Percentiles rank a stretch among this genome's conserved stretches.
These are phyloP conservation scores for Mortierella sp. DNA, from an alignment of 371 early-diverging fungal species.

Conservation along the genomic window DNA sequence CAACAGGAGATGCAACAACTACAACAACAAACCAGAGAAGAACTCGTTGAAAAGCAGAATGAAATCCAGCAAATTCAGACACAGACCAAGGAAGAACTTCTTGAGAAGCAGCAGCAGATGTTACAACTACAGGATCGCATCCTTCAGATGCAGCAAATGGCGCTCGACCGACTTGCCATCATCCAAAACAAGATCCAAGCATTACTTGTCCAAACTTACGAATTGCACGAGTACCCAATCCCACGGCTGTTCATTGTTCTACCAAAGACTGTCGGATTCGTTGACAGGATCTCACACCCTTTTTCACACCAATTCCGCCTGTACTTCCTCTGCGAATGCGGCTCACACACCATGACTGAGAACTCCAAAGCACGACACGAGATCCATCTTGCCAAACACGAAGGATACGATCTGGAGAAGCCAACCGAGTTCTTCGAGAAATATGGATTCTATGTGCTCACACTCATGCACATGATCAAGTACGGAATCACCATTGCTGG, in stretches of 20 bases:
- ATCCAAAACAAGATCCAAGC: constrained; percentile 1
- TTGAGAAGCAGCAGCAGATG: no score
- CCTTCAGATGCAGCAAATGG: background rate
- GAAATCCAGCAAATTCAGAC: no score
- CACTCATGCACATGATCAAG: background rate
- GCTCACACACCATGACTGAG: constrained; percentile 9
- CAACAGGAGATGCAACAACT: no score
- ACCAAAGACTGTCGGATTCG: background rate
- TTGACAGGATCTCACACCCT: background rate
- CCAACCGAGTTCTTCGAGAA: background rate
- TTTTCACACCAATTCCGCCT: constrained; percentile 11
- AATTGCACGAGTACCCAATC: constrained; percentile 17
- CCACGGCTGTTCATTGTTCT: constrained; percentile 21
- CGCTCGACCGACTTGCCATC: background rate
- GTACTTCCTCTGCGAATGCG: constrained; percentile 20
- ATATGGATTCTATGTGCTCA: background rate
- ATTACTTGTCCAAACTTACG: constrained; percentile 7
- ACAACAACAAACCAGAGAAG: no score
- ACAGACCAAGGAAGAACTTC: no score
- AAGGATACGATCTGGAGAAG: constrained; percentile 8
- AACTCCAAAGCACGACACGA: constrained; percentile 6
- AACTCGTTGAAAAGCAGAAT: no score
- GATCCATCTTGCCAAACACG: constrained; percentile 16
- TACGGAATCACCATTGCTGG: constrained; percentile 8
- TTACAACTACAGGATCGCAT: no score